Percentiles rank a stretch among this genome's conserved stretches.
These are phyloP conservation scores for Lobosporangium transversale DNA, from an alignment of 192 early-diverging fungal genomes.

Conservation along the genomic window DNA sequence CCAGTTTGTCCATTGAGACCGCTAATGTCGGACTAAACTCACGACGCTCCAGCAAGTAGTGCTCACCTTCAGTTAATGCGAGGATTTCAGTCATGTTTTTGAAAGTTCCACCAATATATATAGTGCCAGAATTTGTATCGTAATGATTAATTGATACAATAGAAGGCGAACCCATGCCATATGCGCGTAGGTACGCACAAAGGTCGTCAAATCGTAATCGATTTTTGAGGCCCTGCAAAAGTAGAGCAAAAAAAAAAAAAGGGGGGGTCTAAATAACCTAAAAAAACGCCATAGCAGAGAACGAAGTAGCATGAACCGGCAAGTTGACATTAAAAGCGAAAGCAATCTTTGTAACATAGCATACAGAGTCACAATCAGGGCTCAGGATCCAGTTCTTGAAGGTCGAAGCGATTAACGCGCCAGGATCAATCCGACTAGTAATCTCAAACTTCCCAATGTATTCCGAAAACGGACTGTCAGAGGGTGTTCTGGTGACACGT, in stretches of 20 bases:
- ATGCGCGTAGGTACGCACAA: slow-evolving; percentile 5
- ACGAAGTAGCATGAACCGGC: neutral
- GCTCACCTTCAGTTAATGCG: slow-evolving; percentile 2
- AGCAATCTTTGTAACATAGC: neutral
- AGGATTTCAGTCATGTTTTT: slow-evolving; percentile 19
- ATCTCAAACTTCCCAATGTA: slow-evolving; percentile 42
- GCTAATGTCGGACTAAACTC: slow-evolving; percentile 23
- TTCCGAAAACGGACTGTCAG: slow-evolving; percentile 8
- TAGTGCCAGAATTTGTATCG: slow-evolving; percentile 22
- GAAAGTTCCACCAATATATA: slow-evolving; percentile 21
- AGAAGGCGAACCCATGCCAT: slow-evolving; percentile 15
- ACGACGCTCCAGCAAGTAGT: slow-evolving; percentile 35
- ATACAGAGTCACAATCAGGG: slow-evolving; percentile 11
- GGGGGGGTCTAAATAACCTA: no score
- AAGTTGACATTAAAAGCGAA: neutral
- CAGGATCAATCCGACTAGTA: slow-evolving; percentile 19
- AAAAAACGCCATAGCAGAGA: no score
- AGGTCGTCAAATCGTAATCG: slow-evolving; percentile 32
- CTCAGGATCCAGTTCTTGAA: slow-evolving; percentile 29
- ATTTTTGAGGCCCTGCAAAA: slow-evolving; percentile 14
- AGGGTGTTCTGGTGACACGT: slow-evolving; percentile 1
- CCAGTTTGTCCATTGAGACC: slow-evolving; percentile 22
- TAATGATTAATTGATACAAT: slow-evolving; percentile 6
- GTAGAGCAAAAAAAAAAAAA: neutral
- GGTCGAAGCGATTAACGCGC: neutral